Conservation (phyloP, 768 basidiomycete species). For the Candolleomyces eurysporus region DNA sequence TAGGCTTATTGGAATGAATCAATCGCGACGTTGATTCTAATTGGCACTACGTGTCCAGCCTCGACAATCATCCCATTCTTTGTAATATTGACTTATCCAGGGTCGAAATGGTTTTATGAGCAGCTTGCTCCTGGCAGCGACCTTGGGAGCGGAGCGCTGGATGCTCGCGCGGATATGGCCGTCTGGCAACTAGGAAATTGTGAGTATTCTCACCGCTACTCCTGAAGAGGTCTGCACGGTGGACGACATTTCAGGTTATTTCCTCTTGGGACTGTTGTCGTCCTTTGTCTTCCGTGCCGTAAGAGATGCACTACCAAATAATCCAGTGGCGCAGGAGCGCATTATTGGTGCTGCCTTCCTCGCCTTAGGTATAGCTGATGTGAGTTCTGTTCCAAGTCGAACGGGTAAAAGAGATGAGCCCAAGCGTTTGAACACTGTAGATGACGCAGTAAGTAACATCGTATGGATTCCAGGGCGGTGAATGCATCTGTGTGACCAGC, state of each 20-base stretch:
- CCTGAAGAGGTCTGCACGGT: neutral
- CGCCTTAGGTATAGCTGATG: conserved; percentile 66
- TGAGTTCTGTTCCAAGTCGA: conserved; percentile 8
- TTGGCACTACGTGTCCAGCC: conserved; percentile 19
- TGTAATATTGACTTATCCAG: conserved; percentile 53
- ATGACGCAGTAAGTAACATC: conserved; percentile 10
- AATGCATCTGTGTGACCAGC: too few species aligned
- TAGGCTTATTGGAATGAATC: neutral
- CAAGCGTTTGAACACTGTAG: neutral
- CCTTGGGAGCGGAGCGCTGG: conserved; percentile 31
- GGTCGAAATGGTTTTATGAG: conserved; percentile 65
- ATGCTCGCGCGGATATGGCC: conserved; percentile 55
- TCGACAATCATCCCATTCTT: conserved; percentile 36
- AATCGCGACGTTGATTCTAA: neutral
- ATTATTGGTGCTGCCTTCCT: conserved; percentile 62
- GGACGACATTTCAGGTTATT: conserved; percentile 28
- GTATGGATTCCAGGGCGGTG: too few species aligned
- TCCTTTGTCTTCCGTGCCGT: conserved; percentile 67
- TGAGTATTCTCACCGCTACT: conserved; percentile 23
- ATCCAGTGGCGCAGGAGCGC: conserved; percentile 64
- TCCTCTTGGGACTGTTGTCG: conserved; percentile 59
- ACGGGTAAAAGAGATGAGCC: too few species aligned
- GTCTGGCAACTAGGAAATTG: conserved; percentile 71
- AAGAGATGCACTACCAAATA: conserved; percentile 53
- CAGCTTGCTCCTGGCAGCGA: conserved; percentile 55